Evolutionary conservation across 2,329 filamentous ascomycete genomes (phyloP), one percentile per base, ranked within the genome.

Genomic region (Colletotrichum sp.): DNA sequence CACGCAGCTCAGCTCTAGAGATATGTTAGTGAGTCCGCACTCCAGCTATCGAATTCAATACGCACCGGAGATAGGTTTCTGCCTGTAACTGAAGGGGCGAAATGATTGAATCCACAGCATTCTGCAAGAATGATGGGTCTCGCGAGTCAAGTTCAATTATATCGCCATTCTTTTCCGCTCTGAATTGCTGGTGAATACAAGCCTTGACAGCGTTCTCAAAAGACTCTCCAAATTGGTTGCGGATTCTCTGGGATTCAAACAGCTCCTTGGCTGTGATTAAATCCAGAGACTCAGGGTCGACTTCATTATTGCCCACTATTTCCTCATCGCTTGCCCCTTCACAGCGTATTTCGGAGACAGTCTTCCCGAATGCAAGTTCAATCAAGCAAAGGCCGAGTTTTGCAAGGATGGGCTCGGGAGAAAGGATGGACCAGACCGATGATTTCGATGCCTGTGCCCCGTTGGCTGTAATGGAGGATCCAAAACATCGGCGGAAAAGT

Each of bases 381-480:
- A 63, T 63, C 18, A 63, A 21, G 28, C 58, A 63, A 15, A 63
- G 1, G 15, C 58, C 58, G 9, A 63, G 58, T 16, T 24, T 63
- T 12, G 58, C 26, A 0, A 63, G 58, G 26, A 63, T 30, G 32
- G 58, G 30, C 0, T 32, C 58, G 0, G 28, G 28, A 0, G 58
- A 32, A 18, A 36, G 28, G 10, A 63, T 16, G 16, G 30, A 63
- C 28, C 26, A 63, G 12, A 34, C 28, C 16, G 58, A 32, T 0
- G 58, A 34, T 32, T 30, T 0, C 15, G 58, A 38, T 18, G 16
- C 0, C 0, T 38, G 36, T 38, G 36, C 0, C 0, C 15, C 36
- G 0, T 12, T 0, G 8, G 0, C 34, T 18, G 58, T 0, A 0
- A n/a, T 18, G 28, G 28, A 36, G 32, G 28, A 32, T 18, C 58